Percentiles rank a stretch among this genome's conserved stretches.
Evolutionary conservation across 805 yeast genomes (phyloP).

Genomic region (Blastobotrys parvus): DNA sequence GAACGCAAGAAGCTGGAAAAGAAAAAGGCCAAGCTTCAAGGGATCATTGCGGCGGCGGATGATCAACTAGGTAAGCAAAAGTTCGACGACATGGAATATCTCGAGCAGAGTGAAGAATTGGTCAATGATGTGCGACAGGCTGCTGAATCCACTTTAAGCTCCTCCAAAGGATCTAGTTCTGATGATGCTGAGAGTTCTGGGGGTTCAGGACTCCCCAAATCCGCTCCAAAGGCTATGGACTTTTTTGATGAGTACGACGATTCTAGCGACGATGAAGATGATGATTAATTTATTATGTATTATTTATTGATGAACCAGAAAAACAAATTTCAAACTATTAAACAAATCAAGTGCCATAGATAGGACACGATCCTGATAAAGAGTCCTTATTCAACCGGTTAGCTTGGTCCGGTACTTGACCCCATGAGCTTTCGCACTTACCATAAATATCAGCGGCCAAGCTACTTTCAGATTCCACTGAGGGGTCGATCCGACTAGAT

Average conservation of each 20-base stretch:
- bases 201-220: not conserved
- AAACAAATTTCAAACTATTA: too few species aligned
- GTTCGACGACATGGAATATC: conserved; percentile 31
- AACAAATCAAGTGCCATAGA: too few species aligned
- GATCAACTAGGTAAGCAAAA: conserved; percentile 22
- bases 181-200: not conserved
- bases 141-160: not conserved
- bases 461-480: too few species aligned
- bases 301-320: too few species aligned
- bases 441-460: too few species aligned
- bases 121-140: conserved; percentile 29
- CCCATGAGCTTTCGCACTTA: too few species aligned
- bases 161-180: not conserved
- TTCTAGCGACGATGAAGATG: not conserved
- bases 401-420: too few species aligned
- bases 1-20: conserved; percentile 18
- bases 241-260: conserved; percentile 4
- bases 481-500: too few species aligned
- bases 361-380: too few species aligned
- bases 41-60: conserved; percentile 21
- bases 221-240: conserved; percentile 3
- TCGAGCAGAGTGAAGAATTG: conserved; percentile 35
- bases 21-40: conserved; percentile 32
- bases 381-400: too few species aligned
- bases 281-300: too few species aligned